Evolutionary conservation across 202 grass and related monocot species (phyloP).

Genomic region (Dendrocalamus latiflorus): DNA sequence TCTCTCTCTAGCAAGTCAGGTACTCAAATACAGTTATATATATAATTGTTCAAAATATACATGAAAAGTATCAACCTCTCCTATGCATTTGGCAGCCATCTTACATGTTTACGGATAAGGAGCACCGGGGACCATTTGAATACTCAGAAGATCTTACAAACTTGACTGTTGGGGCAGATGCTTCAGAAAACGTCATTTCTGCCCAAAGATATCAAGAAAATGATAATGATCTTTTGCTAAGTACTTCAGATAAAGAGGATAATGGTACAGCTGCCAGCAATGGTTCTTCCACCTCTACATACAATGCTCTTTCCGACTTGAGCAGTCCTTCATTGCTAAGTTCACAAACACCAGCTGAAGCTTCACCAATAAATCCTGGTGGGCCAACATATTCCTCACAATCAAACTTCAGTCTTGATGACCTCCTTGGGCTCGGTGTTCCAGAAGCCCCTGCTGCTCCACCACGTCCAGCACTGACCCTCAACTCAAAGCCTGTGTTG

Average conservation of each 20-base stretch:
- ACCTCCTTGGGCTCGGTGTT: constrained; percentile 80
- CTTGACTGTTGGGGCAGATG: constrained; percentile 59
- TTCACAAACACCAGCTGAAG: constrained; percentile 50
- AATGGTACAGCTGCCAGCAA: constrained; percentile 48
- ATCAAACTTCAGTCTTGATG: constrained; percentile 69
- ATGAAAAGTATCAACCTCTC: not conserved
- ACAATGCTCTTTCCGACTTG: constrained; percentile 84
- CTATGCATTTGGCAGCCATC: constrained; percentile 66
- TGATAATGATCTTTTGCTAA: constrained; percentile 96
- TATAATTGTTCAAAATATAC: constrained; percentile 8
- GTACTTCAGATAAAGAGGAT: constrained; percentile 94
- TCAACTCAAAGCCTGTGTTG: constrained; percentile 74
- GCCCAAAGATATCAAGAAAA: constrained; percentile 94
- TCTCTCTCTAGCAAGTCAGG: constrained; percentile 4
- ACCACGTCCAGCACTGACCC: constrained; percentile 49
- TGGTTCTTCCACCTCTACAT: constrained; percentile 58
- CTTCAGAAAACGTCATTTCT: constrained; percentile 59
- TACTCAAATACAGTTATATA: not conserved
- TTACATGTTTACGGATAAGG: constrained; percentile 98
- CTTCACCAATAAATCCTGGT: constrained; percentile 40
- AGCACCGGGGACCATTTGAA: constrained; percentile 95
- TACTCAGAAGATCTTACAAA: constrained; percentile 83
- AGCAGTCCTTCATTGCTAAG: constrained; percentile 36
- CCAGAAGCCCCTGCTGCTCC: constrained; percentile 37
- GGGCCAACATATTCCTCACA: constrained; percentile 38